Conservation (phyloP, 176 grass and related monocot species). For the Rhynchospora tenuis region DNA sequence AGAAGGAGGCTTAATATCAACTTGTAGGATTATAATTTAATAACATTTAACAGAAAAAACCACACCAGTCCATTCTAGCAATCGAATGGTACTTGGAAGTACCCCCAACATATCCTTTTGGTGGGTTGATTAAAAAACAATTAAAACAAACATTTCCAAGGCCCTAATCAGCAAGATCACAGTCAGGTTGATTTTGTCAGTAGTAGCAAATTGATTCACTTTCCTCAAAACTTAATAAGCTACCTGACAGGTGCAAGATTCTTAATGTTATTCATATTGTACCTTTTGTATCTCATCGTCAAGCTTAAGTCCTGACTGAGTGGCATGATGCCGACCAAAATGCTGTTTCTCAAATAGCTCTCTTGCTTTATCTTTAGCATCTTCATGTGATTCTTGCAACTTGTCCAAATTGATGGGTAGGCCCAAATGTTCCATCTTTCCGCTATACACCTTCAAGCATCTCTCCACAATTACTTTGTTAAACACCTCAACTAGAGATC, state of each 20-base stretch:
- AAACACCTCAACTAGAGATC: constrained; percentile 87
- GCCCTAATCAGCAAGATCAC: neutral
- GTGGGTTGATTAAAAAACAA: neutral
- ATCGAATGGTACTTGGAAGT: neutral
- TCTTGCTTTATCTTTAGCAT: constrained; percentile 41
- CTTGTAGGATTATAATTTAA: neutral
- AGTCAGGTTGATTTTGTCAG: neutral
- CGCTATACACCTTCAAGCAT: constrained; percentile 70
- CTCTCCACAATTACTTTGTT: constrained; percentile 88
- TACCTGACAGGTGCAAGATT: neutral
- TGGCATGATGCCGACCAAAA: constrained; percentile 79
- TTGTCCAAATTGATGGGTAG: constrained; percentile 63
- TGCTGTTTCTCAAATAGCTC: constrained; percentile 68
- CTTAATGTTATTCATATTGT: neutral
- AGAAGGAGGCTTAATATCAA: neutral
- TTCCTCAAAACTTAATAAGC: neutral
- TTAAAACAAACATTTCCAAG: neutral
- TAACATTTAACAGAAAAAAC: neutral
- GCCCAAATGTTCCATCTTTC: constrained; percentile 43
- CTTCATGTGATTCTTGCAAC: constrained; percentile 47
- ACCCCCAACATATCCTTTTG: neutral
- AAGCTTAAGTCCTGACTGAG: constrained; percentile 55
- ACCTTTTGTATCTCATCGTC: constrained; percentile 89
- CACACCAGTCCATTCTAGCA: neutral
- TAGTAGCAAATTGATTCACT: neutral